A percentile compares a stretch with the other conserved stretches of the same genome.
These are phyloP conservation scores for Dendrobium chrysotoxum DNA, from an alignment of 106 monocot genomes.

Conservation along the genomic window DNA sequence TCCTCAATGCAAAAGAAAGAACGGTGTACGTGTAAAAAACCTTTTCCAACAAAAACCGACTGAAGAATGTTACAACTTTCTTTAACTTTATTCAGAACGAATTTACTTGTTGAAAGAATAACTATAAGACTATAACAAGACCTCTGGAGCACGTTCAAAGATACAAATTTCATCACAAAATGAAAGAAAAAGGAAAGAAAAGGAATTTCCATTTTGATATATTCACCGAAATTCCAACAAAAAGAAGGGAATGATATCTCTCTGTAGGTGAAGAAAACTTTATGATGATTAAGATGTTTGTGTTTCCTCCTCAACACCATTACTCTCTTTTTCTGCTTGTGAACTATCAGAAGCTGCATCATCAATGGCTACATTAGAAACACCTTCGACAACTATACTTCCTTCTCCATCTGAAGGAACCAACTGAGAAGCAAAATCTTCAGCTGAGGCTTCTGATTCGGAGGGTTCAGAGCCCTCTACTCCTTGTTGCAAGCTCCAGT, in stretches of 20 bases:
- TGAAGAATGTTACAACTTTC: neutral
- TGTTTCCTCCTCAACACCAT: neutral
- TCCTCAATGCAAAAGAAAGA: neutral
- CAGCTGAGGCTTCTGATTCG: neutral
- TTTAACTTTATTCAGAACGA: neutral
- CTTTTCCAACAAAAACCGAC: neutral
- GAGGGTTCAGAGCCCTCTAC: conserved; percentile 17
- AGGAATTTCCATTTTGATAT: neutral
- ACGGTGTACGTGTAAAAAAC: neutral
- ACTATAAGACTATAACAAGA: neutral
- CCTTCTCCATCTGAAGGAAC: conserved; percentile 11
- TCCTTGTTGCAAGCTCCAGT: conserved; percentile 64
- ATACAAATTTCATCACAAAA: neutral
- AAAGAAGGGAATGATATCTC: neutral
- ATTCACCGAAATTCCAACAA: neutral
- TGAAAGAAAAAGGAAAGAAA: neutral
- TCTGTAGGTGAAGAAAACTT: neutral
- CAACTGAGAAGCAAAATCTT: conserved; percentile 6
- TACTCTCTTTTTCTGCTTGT: conserved; percentile 1
- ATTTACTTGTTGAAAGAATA: conserved; percentile 3
- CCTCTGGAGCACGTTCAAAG: neutral
- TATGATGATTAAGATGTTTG: neutral
- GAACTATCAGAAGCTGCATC: neutral
- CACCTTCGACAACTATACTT: neutral
- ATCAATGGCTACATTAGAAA: conserved; percentile 9